Conservation (phyloP, 2,329 filamentous ascomycete species). For the Claviceps sorghi region DNA sequence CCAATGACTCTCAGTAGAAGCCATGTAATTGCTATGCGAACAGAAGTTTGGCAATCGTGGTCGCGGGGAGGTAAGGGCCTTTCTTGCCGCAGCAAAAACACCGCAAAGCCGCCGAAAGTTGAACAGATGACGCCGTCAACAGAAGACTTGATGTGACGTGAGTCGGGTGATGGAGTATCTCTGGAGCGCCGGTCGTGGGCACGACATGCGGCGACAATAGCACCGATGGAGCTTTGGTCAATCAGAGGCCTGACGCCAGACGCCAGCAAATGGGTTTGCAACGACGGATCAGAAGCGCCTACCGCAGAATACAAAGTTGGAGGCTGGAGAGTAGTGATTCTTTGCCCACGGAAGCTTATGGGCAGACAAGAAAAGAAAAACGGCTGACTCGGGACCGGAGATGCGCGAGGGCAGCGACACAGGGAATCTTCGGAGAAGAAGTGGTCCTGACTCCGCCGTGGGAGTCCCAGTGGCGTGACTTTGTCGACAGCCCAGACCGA, state of each 20-base stretch:
- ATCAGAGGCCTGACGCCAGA: neutral
- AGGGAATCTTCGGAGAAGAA: neutral
- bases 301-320: neutral
- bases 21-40: neutral
- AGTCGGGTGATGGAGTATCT: neutral
- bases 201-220: neutral
- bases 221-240: neutral
- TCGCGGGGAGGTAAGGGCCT: neutral
- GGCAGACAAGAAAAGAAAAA: neutral
- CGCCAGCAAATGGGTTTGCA: neutral
- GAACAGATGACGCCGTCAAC: neutral
- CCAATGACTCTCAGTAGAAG: slow-evolving; percentile 16
- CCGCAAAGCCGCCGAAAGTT: neutral
- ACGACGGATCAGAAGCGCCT: neutral
- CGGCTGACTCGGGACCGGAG: neutral
- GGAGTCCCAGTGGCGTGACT: slow-evolving; percentile 3
- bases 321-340: neutral
- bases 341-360: neutral
- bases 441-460: neutral
- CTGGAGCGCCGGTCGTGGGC: neutral
- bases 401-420: neutral
- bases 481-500: neutral
- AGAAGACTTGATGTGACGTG: neutral
- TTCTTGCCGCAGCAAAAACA: neutral
- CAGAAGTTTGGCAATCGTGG: neutral